Percentiles rank a stretch among this genome's conserved stretches.
Evolutionary conservation across 2,329 filamentous ascomycete species (phyloP).

Genomic region (Fusarium penzigii): DNA sequence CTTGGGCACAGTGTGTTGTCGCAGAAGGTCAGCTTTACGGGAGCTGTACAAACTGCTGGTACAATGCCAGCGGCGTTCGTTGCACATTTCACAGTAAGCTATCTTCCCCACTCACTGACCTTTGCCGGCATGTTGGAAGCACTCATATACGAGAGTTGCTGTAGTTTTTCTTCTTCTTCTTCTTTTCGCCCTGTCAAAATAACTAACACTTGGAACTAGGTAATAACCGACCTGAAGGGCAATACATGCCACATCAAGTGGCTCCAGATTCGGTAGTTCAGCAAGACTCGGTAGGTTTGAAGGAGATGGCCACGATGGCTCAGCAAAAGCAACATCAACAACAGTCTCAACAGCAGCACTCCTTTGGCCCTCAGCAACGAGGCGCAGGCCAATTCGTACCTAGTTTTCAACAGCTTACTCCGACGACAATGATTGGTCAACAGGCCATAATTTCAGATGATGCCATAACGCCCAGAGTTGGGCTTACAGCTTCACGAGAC

Average conservation of each 20-base stretch:
- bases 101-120: not conserved
- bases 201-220: not conserved
- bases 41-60: constrained; percentile 65
- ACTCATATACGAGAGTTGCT: not conserved
- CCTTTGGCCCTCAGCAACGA: too few species aligned
- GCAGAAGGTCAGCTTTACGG: constrained; percentile 62
- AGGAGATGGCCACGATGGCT: too few species aligned
- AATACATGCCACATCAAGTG: not conserved
- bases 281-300: not conserved
- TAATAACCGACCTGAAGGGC: not conserved
- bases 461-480: too few species aligned
- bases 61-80: constrained; percentile 59
- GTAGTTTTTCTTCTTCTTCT: not conserved
- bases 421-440: too few species aligned
- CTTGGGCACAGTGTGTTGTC: constrained; percentile 61
- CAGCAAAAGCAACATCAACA: too few species aligned
- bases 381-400: too few species aligned
- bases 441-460: too few species aligned
- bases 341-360: too few species aligned
- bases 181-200: not conserved
- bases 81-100: constrained; percentile 61
- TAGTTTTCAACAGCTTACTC: too few species aligned
- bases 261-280: not conserved
- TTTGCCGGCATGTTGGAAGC: not conserved
- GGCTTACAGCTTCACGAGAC: too few species aligned